Percentiles rank a stretch among this genome's conserved stretches.
Evolutionary conservation across 2,329 filamentous ascomycete genomes (phyloP).

Genomic region (Didymella lethalis): DNA sequence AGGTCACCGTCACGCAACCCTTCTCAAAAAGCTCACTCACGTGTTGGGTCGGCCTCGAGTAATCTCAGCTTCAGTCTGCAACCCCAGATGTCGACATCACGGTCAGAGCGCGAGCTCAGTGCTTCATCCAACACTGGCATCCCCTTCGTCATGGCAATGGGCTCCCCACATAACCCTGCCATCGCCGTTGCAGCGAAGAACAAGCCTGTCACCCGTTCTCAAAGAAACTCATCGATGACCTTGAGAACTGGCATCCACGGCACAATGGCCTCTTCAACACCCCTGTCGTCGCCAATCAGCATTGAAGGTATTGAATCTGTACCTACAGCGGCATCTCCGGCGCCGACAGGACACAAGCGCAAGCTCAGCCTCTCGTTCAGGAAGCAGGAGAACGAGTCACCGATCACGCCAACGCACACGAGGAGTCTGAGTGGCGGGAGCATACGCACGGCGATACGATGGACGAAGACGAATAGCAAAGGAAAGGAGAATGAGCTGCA

Average conservation of each 20-base stretch:
- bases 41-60: conserved; percentile 28
- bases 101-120: conserved; percentile 30
- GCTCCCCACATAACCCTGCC: conserved; percentile 42
- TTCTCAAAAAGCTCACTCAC: conserved; percentile 12
- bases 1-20: conserved; percentile 6
- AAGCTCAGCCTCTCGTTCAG: conserved; percentile 20
- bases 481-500: conserved; percentile 29
- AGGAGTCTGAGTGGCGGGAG: conserved; percentile 38
- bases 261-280: conserved; percentile 43
- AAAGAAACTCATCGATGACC: conserved; percentile 23
- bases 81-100: conserved; percentile 12
- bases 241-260: conserved; percentile 39
- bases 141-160: conserved; percentile 44
- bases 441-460: conserved; percentile 33
- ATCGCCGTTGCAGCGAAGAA: conserved; percentile 31
- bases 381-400: conserved; percentile 14
- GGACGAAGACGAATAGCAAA: conserved; percentile 25
- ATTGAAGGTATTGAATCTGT: not conserved
- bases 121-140: conserved; percentile 30
- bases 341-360: conserved; percentile 8
- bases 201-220: conserved; percentile 29
- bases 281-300: conserved; percentile 29
- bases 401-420: conserved; percentile 28
- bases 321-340: not conserved
- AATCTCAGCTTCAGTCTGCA: conserved; percentile 12